phyloP scores from a whole-genome alignment of 73 alveolate genomes.

The Paramecium sexaurelia region DNA sequence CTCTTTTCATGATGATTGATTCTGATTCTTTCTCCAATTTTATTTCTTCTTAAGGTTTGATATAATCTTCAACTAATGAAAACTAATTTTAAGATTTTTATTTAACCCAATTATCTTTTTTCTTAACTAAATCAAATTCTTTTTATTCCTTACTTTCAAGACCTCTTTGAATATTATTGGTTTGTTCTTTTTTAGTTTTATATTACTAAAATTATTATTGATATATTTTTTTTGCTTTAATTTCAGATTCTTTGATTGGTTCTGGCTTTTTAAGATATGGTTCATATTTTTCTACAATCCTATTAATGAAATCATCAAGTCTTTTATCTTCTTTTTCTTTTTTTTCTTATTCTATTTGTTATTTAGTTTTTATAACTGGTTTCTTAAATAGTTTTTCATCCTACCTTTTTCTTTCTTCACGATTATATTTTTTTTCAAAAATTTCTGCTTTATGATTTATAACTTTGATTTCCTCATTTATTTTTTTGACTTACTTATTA shows the following conservation, averaged over 20 bases:
- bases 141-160: background rate
- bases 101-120: constrained; percentile 24
- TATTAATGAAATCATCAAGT: constrained; percentile 28
- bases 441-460: background rate
- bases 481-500: background rate
- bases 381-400: background rate
- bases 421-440: background rate
- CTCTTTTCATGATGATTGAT: background rate
- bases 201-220: background rate
- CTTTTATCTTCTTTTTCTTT: constrained; percentile 33
- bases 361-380: background rate
- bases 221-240: background rate
- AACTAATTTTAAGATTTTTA: background rate
- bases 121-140: background rate
- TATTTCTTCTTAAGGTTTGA: background rate
- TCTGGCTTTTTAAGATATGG: constrained; percentile 31
- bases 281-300: background rate
- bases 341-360: constrained; percentile 1
- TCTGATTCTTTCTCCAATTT: background rate
- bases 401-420: background rate
- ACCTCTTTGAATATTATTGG: background rate
- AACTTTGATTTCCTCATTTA: background rate
- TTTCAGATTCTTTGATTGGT: background rate
- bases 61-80: background rate
- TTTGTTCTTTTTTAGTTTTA: background rate